phyloP scores from a whole-genome alignment of 2,329 filamentous ascomycete genomes.

The Aspergillus latus region DNA sequence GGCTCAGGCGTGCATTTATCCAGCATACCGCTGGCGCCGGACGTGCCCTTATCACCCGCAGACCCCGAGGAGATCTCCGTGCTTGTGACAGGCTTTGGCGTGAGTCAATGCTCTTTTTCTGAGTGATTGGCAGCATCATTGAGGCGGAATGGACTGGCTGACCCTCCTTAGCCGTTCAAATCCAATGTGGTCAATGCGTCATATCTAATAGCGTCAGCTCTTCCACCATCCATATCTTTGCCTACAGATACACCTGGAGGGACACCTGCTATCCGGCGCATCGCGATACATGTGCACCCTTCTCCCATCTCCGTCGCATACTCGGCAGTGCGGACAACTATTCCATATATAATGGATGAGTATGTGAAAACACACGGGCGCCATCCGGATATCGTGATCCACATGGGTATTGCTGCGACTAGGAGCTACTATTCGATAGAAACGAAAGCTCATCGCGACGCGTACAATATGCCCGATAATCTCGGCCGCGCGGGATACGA shows the following conservation, averaged over 20 bases:
- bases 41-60: conserved; percentile 17
- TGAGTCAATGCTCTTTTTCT: background rate
- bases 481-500: conserved; percentile 52
- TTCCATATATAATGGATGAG: conserved; percentile 62
- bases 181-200: conserved; percentile 74
- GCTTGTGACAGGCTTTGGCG: conserved; percentile 38
- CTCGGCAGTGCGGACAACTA: conserved; percentile 59
- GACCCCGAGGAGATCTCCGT: conserved; percentile 33
- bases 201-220: conserved; percentile 69
- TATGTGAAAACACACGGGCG: conserved; percentile 41
- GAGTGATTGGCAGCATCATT: conserved; percentile 18
- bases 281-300: conserved; percentile 55
- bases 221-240: conserved; percentile 64
- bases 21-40: conserved; percentile 17
- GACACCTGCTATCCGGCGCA: conserved; percentile 28
- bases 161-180: conserved; percentile 66
- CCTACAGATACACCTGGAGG: conserved; percentile 21
- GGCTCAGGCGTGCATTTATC: conserved; percentile 22
- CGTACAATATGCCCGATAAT: conserved; percentile 70
- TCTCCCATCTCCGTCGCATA: conserved; percentile 71
- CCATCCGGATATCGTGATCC: conserved; percentile 66
- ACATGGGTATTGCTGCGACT: conserved; percentile 75
- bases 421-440: conserved; percentile 70
- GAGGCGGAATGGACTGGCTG: background rate
- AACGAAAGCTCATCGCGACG: conserved; percentile 66